Evolutionary conservation across 1,284 basidiomycete genomes (phyloP), one percentile per base, ranked within the genome.

Genomic region (Polyporus tsugae): DNA sequence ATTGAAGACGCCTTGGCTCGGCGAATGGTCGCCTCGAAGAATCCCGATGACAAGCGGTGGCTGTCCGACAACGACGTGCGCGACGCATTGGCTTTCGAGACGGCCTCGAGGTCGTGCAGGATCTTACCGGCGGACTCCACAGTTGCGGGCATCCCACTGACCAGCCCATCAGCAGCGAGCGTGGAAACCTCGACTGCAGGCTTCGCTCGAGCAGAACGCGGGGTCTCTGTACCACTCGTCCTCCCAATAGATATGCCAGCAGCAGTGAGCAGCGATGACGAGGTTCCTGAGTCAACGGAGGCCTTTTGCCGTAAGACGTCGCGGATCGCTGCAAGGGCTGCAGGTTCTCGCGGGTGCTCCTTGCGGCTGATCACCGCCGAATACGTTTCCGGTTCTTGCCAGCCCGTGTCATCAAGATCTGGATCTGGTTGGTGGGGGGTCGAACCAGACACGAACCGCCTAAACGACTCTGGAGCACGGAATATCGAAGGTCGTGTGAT

Each of bases 301-400:
- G 81, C 76, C 67, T 86, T 87, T 67, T 87, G 85, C 19, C 89
- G 82, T 5, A 92, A 79, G 9, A 91, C 89, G 57, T 90, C 89
- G 1, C 88, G 82, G 15, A 92, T 80, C 0, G 87, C 85, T 5
- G 90, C 78, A 15, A 91, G 73, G 0, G 86, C 84, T 0, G 88
- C 83, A 0, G 85, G 81, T 72, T 92, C 90, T 36, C 85, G 83
- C 0, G 88, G 85, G 72, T 90, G 85, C 68, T 90, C 88, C 74
- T 89, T 90, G 17, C 91, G 81, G 41, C 82, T 84, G 68, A 91
- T 87, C 11, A 87, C 82, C 0, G 89, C 84, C 2, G 87, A 88
- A 72, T 84, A 90, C 4, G 82, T 72, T 72, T 92, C 91, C 0
- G 86, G 83, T 69, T 89, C 87, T 65, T 88, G 83, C 89, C 89